Conservation (phyloP, 106 monocot genomes). For the Apostasia ramifera region DNA sequence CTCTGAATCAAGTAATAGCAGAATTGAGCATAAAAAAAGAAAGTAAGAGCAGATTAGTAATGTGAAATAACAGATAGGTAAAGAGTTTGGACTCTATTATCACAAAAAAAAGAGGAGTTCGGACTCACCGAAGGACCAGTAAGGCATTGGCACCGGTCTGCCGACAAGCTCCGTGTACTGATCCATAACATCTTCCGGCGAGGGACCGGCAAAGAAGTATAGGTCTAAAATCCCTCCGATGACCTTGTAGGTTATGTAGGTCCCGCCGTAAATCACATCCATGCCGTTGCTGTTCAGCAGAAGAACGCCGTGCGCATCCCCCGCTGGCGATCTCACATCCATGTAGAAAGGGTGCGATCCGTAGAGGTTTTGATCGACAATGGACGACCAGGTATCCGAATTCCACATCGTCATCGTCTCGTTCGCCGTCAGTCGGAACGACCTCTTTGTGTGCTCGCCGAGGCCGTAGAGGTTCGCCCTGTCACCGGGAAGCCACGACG, state of each 20-base stretch:
- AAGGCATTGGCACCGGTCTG: conserved; percentile 42
- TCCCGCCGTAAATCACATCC: conserved; percentile 32
- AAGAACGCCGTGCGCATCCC: conserved; percentile 32
- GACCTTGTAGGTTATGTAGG: conserved; percentile 38
- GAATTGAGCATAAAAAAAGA: too few relatives aligned
- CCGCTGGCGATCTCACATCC: conserved; percentile 27
- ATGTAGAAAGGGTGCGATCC: conserved; percentile 72
- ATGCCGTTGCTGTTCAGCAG: conserved; percentile 51
- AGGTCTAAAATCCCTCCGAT: conserved; percentile 44
- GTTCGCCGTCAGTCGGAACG: conserved; percentile 17
- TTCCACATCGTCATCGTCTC: conserved; percentile 61
- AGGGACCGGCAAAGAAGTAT: conserved; percentile 44
- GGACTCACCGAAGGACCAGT: conserved; percentile 64
- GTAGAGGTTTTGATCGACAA: conserved; percentile 39
- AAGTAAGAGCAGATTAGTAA: too few relatives aligned
- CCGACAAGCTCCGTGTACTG: conserved; percentile 52
- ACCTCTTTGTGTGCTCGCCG: conserved; percentile 55
- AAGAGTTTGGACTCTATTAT: too few relatives aligned
- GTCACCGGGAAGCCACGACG: conserved; percentile 23
- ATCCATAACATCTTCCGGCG: conserved; percentile 25
- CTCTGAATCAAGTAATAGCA: too few relatives aligned
- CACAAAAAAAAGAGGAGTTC: too few relatives aligned
- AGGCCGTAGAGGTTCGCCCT: conserved; percentile 29
- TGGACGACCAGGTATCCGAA: conserved; percentile 23
- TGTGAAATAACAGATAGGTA: too few relatives aligned